These are phyloP conservation scores for Colletotrichum eleusines DNA, from an alignment of 2,329 filamentous ascomycete species.

Conservation along the genomic window DNA sequence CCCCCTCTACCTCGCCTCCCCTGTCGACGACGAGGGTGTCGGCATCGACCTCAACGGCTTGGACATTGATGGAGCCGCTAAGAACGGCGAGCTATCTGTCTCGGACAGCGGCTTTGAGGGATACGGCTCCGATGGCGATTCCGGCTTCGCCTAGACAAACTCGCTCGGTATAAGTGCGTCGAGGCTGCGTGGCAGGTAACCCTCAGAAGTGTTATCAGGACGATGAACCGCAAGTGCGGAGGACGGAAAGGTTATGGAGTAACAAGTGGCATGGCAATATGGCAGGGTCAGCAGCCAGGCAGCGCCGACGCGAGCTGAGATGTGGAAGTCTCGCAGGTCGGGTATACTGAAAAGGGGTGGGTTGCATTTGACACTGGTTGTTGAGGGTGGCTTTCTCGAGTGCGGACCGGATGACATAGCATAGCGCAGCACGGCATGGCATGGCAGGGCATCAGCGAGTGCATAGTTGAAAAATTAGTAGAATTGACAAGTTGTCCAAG, in stretches of 20 bases:
- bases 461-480: neutral
- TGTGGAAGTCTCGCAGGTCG: neutral
- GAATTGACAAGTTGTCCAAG: neutral
- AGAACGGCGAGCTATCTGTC: neutral
- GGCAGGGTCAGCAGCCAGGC: neutral
- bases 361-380: neutral
- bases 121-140: neutral
- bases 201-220: neutral
- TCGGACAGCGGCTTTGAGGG: conserved; percentile 17
- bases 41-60: neutral
- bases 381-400: neutral
- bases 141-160: neutral
- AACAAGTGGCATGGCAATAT: neutral
- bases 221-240: neutral
- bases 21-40: neutral
- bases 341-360: neutral
- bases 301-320: neutral
- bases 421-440: neutral
- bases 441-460: neutral
- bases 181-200: neutral
- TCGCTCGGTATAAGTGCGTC: too few relatives aligned
- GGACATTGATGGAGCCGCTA: conserved; percentile 7
- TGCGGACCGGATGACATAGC: neutral
- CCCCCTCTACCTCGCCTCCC: too few relatives aligned
- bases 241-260: neutral